A percentile compares a stretch with the other conserved stretches of the same genome.
Conservation (phyloP, 495 filamentous ascomycete species). For the Tetracladium setigerum region DNA sequence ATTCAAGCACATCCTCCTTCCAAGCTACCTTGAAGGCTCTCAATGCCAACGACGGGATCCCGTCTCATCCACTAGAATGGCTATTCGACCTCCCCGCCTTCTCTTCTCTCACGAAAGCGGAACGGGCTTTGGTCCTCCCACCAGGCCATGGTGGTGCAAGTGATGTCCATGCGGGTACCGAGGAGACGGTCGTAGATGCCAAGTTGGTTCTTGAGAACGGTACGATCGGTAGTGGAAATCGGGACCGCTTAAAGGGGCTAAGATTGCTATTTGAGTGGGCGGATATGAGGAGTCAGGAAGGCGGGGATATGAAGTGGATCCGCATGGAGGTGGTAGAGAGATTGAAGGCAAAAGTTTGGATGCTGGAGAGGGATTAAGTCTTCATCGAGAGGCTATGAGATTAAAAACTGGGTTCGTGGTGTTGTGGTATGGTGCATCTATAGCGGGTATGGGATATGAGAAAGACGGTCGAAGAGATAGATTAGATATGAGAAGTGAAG, state of each 20-base stretch:
- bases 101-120: constrained; percentile 61
- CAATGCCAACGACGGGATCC: constrained; percentile 34
- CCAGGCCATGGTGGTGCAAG: constrained; percentile 40
- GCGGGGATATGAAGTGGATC: constrained; percentile 37
- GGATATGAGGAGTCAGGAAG: constrained; percentile 30
- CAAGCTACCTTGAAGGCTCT: constrained; percentile 65
- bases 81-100: constrained; percentile 61
- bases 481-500: too few relatives aligned
- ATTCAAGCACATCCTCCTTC: constrained; percentile 63
- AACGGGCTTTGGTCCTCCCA: constrained; percentile 67
- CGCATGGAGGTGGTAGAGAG: constrained; percentile 44
- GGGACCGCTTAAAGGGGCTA: constrained; percentile 68
- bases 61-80: constrained; percentile 58
- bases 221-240: constrained; percentile 47
- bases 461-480: too few relatives aligned
- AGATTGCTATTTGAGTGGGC: constrained; percentile 77
- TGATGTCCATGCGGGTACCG: constrained; percentile 38
- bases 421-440: too few relatives aligned
- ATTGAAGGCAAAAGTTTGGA: constrained; percentile 49
- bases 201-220: constrained; percentile 62
- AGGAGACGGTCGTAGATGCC: constrained; percentile 67
- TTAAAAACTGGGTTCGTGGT: too few relatives aligned
- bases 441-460: too few relatives aligned
- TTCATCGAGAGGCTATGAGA: not conserved
- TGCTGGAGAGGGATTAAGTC: constrained; percentile 29